A percentile compares a stretch with the other conserved stretches of the same genome.
Conservation (phyloP, 106 monocot species). For the Vanilla planifolia region DNA sequence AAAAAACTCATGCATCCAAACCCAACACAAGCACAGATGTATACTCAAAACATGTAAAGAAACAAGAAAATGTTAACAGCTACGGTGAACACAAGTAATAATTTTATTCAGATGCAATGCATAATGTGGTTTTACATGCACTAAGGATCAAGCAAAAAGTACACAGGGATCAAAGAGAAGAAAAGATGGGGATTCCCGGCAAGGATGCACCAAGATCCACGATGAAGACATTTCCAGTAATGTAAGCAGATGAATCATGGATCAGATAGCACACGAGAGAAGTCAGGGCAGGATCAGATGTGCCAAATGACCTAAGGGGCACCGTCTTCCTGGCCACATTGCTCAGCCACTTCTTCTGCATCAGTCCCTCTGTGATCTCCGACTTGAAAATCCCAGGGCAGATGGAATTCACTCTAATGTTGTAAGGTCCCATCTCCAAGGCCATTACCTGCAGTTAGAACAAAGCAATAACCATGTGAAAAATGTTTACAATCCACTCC, state of each 20-base stretch:
- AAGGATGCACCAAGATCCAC: slow-evolving; percentile 42
- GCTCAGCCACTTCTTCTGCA: slow-evolving; percentile 56
- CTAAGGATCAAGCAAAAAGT: too few relatives aligned
- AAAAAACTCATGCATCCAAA: too few relatives aligned
- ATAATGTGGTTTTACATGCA: too few relatives aligned
- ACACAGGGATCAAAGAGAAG: slow-evolving; percentile 34
- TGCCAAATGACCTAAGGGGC: slow-evolving; percentile 36
- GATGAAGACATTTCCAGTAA: slow-evolving; percentile 47
- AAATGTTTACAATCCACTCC: not conserved
- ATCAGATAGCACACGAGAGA: slow-evolving; percentile 45
- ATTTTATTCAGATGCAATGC: too few relatives aligned
- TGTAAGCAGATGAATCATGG: slow-evolving; percentile 48
- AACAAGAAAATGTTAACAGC: too few relatives aligned
- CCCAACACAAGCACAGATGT: too few relatives aligned
- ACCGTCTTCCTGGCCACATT: slow-evolving; percentile 35
- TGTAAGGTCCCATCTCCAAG: slow-evolving; percentile 43
- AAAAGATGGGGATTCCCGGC: slow-evolving; percentile 58
- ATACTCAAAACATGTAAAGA: too few relatives aligned
- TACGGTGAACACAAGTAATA: too few relatives aligned
- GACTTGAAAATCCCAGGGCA: slow-evolving; percentile 58
- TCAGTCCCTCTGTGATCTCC: slow-evolving; percentile 41
- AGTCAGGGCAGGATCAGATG: slow-evolving; percentile 47
- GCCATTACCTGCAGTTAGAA: slow-evolving; percentile 29
- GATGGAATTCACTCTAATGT: slow-evolving; percentile 55
- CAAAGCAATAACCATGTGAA: not conserved